These are phyloP conservation scores for Haematococcus sp. DNA, from an alignment of 139 green algal species.

Conservation along the genomic window DNA sequence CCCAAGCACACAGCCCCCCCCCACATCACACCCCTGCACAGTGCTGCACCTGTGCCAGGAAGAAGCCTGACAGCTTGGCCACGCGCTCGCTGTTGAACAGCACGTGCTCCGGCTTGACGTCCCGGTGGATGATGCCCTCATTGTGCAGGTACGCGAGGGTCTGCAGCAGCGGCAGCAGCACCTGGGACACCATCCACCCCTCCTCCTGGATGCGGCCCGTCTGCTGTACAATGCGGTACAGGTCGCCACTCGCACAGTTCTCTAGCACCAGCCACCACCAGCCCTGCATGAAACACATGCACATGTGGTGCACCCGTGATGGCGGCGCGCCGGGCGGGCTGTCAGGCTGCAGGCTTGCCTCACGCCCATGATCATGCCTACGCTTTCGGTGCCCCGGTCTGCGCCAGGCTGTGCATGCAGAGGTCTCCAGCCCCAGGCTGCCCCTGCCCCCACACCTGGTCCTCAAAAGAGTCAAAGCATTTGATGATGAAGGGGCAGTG, in stretches of 20 bases:
- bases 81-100: constrained; percentile 46
- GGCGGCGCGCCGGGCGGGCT: too few relatives aligned
- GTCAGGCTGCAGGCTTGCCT: too few relatives aligned
- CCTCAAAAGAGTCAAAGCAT: constrained; percentile 55
- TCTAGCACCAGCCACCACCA: constrained; percentile 55
- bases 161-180: constrained; percentile 46
- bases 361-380: too few relatives aligned
- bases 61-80: constrained; percentile 39
- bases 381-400: too few relatives aligned
- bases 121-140: constrained; percentile 44
- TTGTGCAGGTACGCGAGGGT: constrained; percentile 51
- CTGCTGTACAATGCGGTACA: constrained; percentile 35
- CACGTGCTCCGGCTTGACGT: constrained; percentile 52
- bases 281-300: constrained; percentile 20
- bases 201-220: constrained; percentile 24
- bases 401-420: too few relatives aligned
- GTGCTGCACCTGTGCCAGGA: constrained; percentile 20
- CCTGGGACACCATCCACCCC: constrained; percentile 49
- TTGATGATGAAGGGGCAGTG: constrained; percentile 56
- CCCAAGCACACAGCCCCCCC: neutral
- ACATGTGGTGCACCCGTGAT: neutral
- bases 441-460: constrained; percentile 19
- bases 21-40: neutral
- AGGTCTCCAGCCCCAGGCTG: neutral
- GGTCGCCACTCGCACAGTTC: constrained; percentile 43